Evolutionary conservation across 352 stramenopile genomes (phyloP), one percentile per base, ranked within the genome.

Genomic region (Phytophthora fragariaefolia): DNA sequence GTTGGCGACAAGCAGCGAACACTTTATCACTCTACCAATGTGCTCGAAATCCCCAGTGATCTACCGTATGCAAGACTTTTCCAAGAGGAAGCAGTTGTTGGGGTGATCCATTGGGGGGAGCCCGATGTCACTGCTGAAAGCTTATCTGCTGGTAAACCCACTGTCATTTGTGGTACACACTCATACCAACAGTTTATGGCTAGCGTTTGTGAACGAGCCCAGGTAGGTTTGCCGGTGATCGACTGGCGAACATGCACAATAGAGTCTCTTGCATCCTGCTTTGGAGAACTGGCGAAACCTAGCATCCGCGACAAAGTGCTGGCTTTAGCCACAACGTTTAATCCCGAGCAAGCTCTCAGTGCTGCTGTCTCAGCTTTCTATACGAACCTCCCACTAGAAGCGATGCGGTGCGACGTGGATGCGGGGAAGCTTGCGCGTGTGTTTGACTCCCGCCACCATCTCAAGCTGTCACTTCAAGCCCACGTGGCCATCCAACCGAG

Each of bases 121-220:
- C 73, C 87, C 23, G 87, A 85, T 50, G 96, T 89, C 34, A 79
- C 81, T 5, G 84, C 87, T 5, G 85, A 87, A 22, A 88, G 85
- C 15, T 71, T 98, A 0, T 59, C 85, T 12, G 77, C 81, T 46
- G 89, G 85, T 2, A 85, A 95, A 26, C 89, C 92, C 6, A 93
- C 83, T 12, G 81, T 92, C 52, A 73, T 97, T n/a, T 93, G 84
- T 51, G 90, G 90, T 4, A 95, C 93, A 48, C 95, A 96, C 74
- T 85, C 82, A 10, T 84, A 93, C 59, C 91, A 97, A 50, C 83
- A 74, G 20, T 96, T 96, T 64, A 92, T 87, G 74, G 87, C 87
- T 22, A 62, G 85, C 38, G 84, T 90, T 30, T 79, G 89, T 2
- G 62, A 80, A 36, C 73, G 79, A 23, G 73, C 77, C 9, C 85